Evolutionary conservation across 257 asterid species (phyloP), one percentile per base, ranked within the genome.

Genomic region (Fraxinus quadrangulata): DNA sequence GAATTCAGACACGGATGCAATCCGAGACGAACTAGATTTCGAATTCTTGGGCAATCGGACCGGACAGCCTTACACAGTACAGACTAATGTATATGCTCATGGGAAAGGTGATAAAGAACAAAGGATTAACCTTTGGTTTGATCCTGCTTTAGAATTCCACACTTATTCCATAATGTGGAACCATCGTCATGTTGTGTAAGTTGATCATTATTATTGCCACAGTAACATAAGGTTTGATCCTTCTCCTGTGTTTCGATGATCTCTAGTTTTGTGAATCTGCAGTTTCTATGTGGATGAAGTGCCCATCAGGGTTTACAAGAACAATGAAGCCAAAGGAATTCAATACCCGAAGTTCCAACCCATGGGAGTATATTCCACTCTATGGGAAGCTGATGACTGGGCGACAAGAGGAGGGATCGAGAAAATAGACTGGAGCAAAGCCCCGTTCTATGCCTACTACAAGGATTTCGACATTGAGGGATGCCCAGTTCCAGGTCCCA

Each of bases 361-460:
- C 0, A 94, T 94, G 98, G 92, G 89, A 42, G 80, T 92, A 0
- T 90, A 81, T 72, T 94, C 97, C 13, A 94, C 98, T 0, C 84
- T 94, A 4, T 94, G 98, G 98, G 98, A 94, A 77, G 98, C 98
- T 2, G 97, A 94, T 5, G 98, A 94, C 39, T 94, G 98, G 98
- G 97, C 98, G 0, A 94, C 98, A 0, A 82, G 98, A 49, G 98
- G 96, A 6, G 98, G 98, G 0, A 74, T 90, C 5, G 98, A 92
- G 84, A 94, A 94, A 81, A 94, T 92, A 23, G 85, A 94, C 51
- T 94, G 98, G 98, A 87, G 89, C 88, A 92, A 88, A 75, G 92
- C 98, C 7, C 97, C 98, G 0, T 94, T 94, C 78, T 86, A 89
- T 16, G 92, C 98, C 6, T 94, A 94, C 83, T 94, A 94, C 84